Conservation (phyloP, 106 monocot genomes). For the Alisma plantagoaquatica region DNA sequence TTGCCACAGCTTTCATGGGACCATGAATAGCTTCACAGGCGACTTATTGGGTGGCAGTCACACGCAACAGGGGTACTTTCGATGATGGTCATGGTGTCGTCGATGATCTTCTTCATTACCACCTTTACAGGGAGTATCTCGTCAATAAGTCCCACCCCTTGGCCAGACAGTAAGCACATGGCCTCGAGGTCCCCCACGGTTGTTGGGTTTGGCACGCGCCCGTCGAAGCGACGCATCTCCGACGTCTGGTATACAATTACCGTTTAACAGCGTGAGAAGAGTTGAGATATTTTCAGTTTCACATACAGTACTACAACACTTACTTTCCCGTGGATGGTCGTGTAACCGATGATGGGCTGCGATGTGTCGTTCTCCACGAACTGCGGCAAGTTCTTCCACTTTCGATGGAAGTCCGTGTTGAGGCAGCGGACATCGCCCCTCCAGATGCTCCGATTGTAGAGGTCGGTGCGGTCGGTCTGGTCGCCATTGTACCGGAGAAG, state of each 20-base stretch:
- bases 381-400: background rate
- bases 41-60: too few species aligned
- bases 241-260: background rate
- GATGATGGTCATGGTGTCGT: background rate
- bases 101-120: background rate
- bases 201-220: background rate
- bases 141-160: background rate
- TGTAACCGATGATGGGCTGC: background rate
- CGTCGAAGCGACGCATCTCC: background rate
- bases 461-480: background rate
- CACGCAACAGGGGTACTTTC: too few species aligned
- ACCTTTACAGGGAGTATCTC: background rate
- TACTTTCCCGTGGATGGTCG: background rate
- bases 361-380: background rate
- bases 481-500: background rate
- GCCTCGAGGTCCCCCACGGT: background rate
- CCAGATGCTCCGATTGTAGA: background rate
- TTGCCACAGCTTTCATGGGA: too few species aligned
- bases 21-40: too few species aligned
- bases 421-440: background rate
- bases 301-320: too few species aligned
- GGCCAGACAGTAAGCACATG: background rate
- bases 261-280: background rate
- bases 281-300: too few species aligned
- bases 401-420: background rate